Evolutionary conservation across 257 asterid genomes (phyloP), one percentile per base, ranked within the genome.

Genomic region (Mitragyna speciosa): DNA sequence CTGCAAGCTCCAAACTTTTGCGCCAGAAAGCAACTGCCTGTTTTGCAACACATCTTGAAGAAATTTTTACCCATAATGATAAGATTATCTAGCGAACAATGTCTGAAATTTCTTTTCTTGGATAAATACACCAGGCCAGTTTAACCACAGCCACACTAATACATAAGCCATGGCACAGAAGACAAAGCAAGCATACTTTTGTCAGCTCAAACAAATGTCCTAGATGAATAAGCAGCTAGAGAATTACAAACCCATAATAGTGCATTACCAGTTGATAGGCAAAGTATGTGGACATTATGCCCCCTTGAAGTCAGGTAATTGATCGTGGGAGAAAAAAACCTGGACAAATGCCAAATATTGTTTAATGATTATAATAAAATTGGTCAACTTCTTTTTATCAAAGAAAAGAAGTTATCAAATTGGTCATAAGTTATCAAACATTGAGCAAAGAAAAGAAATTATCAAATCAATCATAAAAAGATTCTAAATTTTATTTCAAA

Each of bases 291-390:
- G 83, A 96, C 65, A 81, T 90, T 89, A 86, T 90, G 92, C 71
- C 89, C 89, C 86, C 84, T 82, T n/a, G 92, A 85, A 76, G 85
- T 80, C 81, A 92, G 78, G 87, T 91, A 87, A 83, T 89, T 92
- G 73, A 94, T 88, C 49, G 92, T 90, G 9, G 98, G 98, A 81
- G 97, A 82, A 80, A 96, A 92, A 86, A 96, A 96, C 98, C 99
- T 95, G 91, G 87, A 89, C 58, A 70, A 64, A 79, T 54, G 16
- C 7, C 72, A 30, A 51, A 20, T 69, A 43, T n/a, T 22, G n/a
- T 74, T 26, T 15, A 10, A 17, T 28, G 63, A 75, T 19, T 71
- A 39, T 16, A 61, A 22, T 31, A 68, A 39, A 59, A 33, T 64
- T 26, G 22, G 26, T 39, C 65, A 70, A 8, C 77, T 9, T n/a